Percentiles rank a stretch among this genome's conserved stretches.
Conservation (phyloP, 75 land plant genomes). For the Cunninghamia lanceolata region DNA sequence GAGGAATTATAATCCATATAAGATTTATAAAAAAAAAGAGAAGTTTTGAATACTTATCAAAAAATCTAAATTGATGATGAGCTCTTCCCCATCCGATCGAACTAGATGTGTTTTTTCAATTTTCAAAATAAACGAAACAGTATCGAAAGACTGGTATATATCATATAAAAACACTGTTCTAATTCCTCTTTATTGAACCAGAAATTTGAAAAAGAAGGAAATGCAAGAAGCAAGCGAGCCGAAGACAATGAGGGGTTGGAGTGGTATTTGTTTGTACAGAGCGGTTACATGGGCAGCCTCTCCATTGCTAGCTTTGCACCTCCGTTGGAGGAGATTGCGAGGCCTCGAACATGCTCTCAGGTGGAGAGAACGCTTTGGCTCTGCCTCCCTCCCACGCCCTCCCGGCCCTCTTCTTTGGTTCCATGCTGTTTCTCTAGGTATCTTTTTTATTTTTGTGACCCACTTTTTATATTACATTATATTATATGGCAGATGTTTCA, state of each 20-base stretch:
- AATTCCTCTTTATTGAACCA: too few species aligned
- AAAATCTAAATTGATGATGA: too few species aligned
- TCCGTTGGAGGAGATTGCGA: constrained; percentile 43
- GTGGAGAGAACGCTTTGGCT: constrained; percentile 78
- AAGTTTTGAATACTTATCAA: too few species aligned
- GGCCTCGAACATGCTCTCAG: constrained; percentile 74
- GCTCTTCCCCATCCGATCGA: too few species aligned
- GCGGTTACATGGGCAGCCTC: constrained; percentile 47
- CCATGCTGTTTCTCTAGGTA: constrained; percentile 95
- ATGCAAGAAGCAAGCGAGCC: not conserved
- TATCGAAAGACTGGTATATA: too few species aligned
- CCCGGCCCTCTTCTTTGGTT: constrained; percentile 90
- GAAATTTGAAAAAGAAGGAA: not conserved
- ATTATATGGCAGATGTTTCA: too few species aligned
- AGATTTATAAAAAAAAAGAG: too few species aligned
- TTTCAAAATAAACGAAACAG: too few species aligned
- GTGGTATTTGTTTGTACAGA: constrained; percentile 45
- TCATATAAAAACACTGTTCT: too few species aligned
- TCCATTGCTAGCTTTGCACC: constrained; percentile 52
- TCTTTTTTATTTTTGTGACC: not conserved
- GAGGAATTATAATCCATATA: too few species aligned
- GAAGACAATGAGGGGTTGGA: constrained; percentile 12
- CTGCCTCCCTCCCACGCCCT: constrained; percentile 67
- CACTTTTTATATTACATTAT: too few species aligned
- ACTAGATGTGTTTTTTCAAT: too few species aligned